Percentiles rank a stretch among this genome's conserved stretches.
Conservation (phyloP, 2,329 filamentous ascomycete species). For the Nannizzia gypsea region DNA sequence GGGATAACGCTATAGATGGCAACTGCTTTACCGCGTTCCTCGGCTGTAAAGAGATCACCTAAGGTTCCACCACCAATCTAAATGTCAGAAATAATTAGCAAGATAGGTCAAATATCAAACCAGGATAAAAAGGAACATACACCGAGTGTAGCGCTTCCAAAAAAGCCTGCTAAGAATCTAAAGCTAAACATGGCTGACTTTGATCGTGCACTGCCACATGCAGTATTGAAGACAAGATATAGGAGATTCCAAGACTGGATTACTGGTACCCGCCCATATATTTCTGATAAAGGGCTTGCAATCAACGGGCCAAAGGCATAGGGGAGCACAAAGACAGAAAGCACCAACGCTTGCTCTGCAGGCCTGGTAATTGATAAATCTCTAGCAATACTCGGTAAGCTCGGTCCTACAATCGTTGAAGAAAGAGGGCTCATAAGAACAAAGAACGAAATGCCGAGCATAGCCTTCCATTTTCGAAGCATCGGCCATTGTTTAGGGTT, state of each 20-base stretch:
- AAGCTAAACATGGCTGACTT: slow-evolving; percentile 46
- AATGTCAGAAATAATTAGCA: not conserved
- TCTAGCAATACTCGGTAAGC: slow-evolving; percentile 39
- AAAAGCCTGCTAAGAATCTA: slow-evolving; percentile 47
- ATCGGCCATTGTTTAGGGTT: slow-evolving; percentile 45
- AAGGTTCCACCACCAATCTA: not conserved
- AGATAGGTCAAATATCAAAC: not conserved
- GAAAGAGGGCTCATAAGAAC: slow-evolving; percentile 54
- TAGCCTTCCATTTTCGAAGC: slow-evolving; percentile 46
- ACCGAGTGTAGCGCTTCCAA: slow-evolving; percentile 46
- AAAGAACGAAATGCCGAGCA: slow-evolving; percentile 45
- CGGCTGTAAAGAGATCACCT: not conserved
- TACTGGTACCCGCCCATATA: slow-evolving; percentile 45
- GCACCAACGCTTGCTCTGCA: slow-evolving; percentile 36
- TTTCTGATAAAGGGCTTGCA: slow-evolving; percentile 43
- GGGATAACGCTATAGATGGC: slow-evolving; percentile 53
- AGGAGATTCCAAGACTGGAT: slow-evolving; percentile 45
- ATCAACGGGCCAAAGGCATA: slow-evolving; percentile 44
- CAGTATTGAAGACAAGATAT: slow-evolving; percentile 48
- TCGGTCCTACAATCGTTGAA: slow-evolving; percentile 48
- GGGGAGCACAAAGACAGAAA: slow-evolving; percentile 46
- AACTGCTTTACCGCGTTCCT: slow-evolving; percentile 37
- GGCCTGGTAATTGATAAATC: slow-evolving; percentile 43
- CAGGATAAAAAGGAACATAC: slow-evolving; percentile 22
- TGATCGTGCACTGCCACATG: slow-evolving; percentile 45